These are phyloP conservation scores for Malus hybrid DNA, from an alignment of 331 rosid genomes.

Conservation along the genomic window DNA sequence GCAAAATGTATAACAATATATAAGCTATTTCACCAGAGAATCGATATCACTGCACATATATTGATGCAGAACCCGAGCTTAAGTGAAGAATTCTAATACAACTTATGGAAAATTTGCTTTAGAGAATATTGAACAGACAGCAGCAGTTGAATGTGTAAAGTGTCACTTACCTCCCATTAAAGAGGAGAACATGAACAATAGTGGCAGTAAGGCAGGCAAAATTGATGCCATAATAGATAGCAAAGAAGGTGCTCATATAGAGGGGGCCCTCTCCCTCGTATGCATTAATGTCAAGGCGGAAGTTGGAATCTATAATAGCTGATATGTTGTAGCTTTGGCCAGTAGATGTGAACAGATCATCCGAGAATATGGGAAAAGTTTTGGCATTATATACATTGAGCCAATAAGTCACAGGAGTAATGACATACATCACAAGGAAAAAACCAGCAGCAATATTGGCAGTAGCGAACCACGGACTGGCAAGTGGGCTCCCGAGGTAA, in stretches of 20 bases:
- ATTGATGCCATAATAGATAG: slow-evolving; percentile 51
- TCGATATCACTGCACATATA: no score
- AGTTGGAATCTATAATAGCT: slow-evolving; percentile 48
- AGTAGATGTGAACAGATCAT: slow-evolving; percentile 48
- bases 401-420: slow-evolving; percentile 58
- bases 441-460: slow-evolving; percentile 72
- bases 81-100: neutral
- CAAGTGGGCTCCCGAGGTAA: slow-evolving; percentile 75
- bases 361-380: slow-evolving; percentile 74
- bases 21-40: neutral
- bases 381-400: slow-evolving; percentile 52
- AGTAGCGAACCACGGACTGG: slow-evolving; percentile 93
- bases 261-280: slow-evolving; percentile 58
- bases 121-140: neutral
- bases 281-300: slow-evolving; percentile 56
- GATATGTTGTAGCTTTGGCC: slow-evolving; percentile 66
- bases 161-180: slow-evolving; percentile 54
- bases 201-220: slow-evolving; percentile 76
- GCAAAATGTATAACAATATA: neutral
- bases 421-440: slow-evolving; percentile 40
- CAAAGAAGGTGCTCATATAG: slow-evolving; percentile 56
- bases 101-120: neutral
- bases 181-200: slow-evolving; percentile 57
- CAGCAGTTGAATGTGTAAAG: neutral
- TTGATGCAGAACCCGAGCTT: neutral